phyloP scores from a whole-genome alignment of 2,329 filamentous ascomycete genomes.

The Neonectria coccinea region DNA sequence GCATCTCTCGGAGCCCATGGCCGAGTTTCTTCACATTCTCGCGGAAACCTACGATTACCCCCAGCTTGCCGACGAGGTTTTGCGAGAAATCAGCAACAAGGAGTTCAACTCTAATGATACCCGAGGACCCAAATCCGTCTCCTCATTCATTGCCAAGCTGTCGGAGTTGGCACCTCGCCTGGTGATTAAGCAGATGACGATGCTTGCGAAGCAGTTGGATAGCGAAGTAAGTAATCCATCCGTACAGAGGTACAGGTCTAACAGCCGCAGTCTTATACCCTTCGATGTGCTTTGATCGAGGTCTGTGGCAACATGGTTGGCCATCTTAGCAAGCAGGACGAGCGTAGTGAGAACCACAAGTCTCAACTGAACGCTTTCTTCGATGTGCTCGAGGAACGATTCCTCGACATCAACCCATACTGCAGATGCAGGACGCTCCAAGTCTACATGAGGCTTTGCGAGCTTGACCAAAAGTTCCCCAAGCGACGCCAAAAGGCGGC shows the following conservation, averaged over 20 bases:
- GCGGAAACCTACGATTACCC: constrained; percentile 98
- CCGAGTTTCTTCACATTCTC: constrained; percentile 95
- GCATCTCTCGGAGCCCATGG: constrained; percentile 98
- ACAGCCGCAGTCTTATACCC: constrained; percentile 79
- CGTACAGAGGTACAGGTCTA: constrained; percentile 25
- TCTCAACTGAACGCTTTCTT: constrained; percentile 97
- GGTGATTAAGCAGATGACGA: constrained; percentile 97
- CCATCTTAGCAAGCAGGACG: constrained; percentile 90
- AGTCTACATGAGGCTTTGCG: constrained; percentile 91
- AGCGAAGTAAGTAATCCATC: constrained; percentile 75
- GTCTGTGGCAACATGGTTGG: constrained; percentile 96
- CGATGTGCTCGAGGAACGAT: constrained; percentile 94
- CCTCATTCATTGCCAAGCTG: constrained; percentile 90
- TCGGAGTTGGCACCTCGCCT: constrained; percentile 91
- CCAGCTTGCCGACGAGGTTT: constrained; percentile 91
- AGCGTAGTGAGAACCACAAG: constrained; percentile 92
- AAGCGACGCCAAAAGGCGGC: constrained; percentile 90
- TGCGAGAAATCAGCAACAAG: constrained; percentile 95
- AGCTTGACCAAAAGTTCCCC: constrained; percentile 95
- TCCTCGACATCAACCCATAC: constrained; percentile 96
- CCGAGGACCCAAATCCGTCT: constrained; percentile 95
- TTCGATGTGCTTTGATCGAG: constrained; percentile 93
- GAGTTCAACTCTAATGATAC: constrained; percentile 98
- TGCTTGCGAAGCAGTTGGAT: constrained; percentile 93
- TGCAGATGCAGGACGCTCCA: constrained; percentile 92